Evolutionary conservation across 805 yeast species (phyloP).

Genomic region (Schwanniomyces vanrijiae): DNA sequence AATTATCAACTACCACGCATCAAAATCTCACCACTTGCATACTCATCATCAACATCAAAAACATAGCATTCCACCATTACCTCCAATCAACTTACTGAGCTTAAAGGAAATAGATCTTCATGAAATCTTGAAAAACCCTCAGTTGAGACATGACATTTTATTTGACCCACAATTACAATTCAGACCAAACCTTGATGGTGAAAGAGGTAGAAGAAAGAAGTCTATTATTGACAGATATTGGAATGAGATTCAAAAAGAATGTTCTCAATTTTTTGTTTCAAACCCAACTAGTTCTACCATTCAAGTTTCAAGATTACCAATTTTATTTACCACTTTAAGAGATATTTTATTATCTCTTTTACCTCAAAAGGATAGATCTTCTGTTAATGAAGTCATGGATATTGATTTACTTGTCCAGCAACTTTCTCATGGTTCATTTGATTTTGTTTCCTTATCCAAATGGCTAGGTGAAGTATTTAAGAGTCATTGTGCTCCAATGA

Average conservation of each 20-base stretch:
- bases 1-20: conserved; percentile 34
- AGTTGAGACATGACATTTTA: conserved; percentile 86
- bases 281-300: conserved; percentile 12
- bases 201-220: conserved; percentile 79
- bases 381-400: conserved; percentile 73
- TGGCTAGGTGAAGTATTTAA: conserved; percentile 81
- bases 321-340: conserved; percentile 72
- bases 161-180: conserved; percentile 92
- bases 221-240: conserved; percentile 78
- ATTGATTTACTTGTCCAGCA: conserved; percentile 76
- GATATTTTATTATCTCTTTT: conserved; percentile 73
- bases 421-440: conserved; percentile 65
- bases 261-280: conserved; percentile 39
- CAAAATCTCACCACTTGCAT: conserved; percentile 8
- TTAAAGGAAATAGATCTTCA: conserved; percentile 83
- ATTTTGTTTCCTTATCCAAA: conserved; percentile 64
- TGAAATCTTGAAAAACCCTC: conserved; percentile 88
- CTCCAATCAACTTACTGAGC: conserved; percentile 81
- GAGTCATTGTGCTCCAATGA: conserved; percentile 93
- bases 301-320: conserved; percentile 53
- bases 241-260: conserved; percentile 72
- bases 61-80: conserved; percentile 48
- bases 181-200: conserved; percentile 89
- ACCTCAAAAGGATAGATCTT: conserved; percentile 70
- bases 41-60: conserved; percentile 11